These are phyloP conservation scores for Kregervanrija delftensis DNA, from an alignment of 805 yeast species.

Conservation along the genomic window DNA sequence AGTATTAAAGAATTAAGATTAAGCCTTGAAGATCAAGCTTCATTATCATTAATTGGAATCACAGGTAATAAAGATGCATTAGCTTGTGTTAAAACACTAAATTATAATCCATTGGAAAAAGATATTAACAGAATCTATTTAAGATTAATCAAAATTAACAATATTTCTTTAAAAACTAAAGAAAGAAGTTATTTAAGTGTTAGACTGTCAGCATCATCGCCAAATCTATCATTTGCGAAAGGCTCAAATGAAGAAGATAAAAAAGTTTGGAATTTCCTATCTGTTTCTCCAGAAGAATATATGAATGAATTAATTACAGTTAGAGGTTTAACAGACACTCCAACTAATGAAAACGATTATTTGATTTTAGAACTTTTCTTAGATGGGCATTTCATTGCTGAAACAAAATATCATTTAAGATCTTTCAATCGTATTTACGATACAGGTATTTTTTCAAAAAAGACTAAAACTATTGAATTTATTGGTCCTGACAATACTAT, in stretches of 20 bases:
- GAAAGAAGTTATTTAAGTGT: conserved; percentile 43
- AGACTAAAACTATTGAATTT: conserved; percentile 38
- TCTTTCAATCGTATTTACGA: conserved; percentile 21
- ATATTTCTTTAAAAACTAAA: conserved; percentile 8
- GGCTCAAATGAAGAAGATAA: conserved; percentile 54
- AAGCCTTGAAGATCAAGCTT: conserved; percentile 20
- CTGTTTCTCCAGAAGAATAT: conserved; percentile 64
- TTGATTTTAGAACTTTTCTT: conserved; percentile 50
- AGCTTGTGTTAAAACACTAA: conserved; percentile 57
- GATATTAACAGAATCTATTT: conserved; percentile 56
- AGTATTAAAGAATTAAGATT: conserved; percentile 65
- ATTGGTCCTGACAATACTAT: conserved; percentile 35
- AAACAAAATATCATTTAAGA: conserved; percentile 40
- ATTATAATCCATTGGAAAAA: conserved; percentile 56
- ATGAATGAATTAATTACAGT: conserved; percentile 67
- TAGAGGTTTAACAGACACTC: conserved; percentile 37
- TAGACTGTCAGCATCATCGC: conserved; percentile 46
- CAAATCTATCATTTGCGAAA: conserved; percentile 50
- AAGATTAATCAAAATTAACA: conserved; percentile 40
- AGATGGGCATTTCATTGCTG: conserved; percentile 59
- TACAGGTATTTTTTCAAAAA: conserved; percentile 30
- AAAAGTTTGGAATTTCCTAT: conserved; percentile 61
- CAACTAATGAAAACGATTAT: conserved; percentile 43
- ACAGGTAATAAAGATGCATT: conserved; percentile 37
- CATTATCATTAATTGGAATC: conserved; percentile 10